These are phyloP conservation scores for Davidsoniella neocaledoniae DNA, from an alignment of 2,329 filamentous ascomycete species.

Conservation along the genomic window DNA sequence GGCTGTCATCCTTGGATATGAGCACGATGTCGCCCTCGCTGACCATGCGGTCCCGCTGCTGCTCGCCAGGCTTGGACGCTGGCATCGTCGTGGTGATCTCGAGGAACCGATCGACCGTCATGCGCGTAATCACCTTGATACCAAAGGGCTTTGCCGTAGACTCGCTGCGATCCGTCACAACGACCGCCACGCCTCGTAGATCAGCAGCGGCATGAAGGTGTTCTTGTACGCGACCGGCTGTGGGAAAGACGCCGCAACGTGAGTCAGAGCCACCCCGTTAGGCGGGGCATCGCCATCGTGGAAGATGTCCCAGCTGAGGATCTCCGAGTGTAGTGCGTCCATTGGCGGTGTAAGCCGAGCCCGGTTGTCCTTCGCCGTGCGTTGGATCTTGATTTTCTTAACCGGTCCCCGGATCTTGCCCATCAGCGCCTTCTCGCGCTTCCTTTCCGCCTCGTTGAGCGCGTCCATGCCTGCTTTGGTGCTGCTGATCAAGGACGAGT, in stretches of 20 bases:
- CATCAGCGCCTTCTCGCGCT: slow-evolving; percentile 30
- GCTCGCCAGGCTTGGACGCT: slow-evolving; percentile 18
- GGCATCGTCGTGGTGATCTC: slow-evolving; percentile 79
- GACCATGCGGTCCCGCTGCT: slow-evolving; percentile 42
- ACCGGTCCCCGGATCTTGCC: slow-evolving; percentile 52
- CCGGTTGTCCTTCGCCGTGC: slow-evolving; percentile 84
- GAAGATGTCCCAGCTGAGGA: slow-evolving; percentile 92
- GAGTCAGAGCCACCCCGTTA: slow-evolving; percentile 51
- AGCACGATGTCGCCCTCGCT: slow-evolving; percentile 80
- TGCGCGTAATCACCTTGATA: slow-evolving; percentile 71
- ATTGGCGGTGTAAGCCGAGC: slow-evolving; percentile 83
- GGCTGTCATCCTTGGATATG: slow-evolving; percentile 56
- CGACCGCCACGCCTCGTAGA: slow-evolving; percentile 89
- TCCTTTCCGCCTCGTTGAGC: slow-evolving; percentile 30
- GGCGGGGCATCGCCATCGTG: slow-evolving; percentile 77
- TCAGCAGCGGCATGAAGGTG: slow-evolving; percentile 78
- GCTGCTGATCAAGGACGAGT: slow-evolving; percentile 31
- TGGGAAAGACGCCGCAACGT: slow-evolving; percentile 61
- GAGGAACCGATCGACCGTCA: slow-evolving; percentile 82
- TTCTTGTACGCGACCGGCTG: slow-evolving; percentile 67
- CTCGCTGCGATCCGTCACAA: slow-evolving; percentile 79
- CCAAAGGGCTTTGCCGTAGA: slow-evolving; percentile 65
- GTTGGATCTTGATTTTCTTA: slow-evolving; percentile 64
- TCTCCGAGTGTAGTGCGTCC: slow-evolving; percentile 64
- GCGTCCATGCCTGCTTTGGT: slow-evolving; percentile 31